These are phyloP conservation scores for Mucor saturninus DNA, from an alignment of 371 early-diverging fungal species.

Conservation along the genomic window DNA sequence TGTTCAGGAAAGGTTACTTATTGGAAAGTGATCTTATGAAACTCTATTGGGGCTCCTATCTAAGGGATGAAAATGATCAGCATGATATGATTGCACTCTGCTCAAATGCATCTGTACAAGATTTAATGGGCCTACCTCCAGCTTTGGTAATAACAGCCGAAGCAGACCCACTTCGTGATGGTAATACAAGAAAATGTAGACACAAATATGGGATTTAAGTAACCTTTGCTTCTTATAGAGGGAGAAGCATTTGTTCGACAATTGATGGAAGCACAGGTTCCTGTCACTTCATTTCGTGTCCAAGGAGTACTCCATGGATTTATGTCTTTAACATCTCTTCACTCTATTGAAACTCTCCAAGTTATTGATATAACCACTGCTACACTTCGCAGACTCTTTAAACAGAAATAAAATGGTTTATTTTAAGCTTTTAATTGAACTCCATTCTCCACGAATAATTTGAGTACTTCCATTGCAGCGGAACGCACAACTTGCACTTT, in stretches of 20 bases:
- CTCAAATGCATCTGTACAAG: slow-evolving; percentile 11
- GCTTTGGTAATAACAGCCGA: slow-evolving; percentile 23
- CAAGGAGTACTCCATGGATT: slow-evolving; percentile 24
- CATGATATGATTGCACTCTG: slow-evolving; percentile 2
- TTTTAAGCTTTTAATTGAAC: slow-evolving; percentile 27
- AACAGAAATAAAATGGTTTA: not conserved
- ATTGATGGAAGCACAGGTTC: slow-evolving; percentile 19
- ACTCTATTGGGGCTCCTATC: not conserved
- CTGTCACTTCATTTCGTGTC: slow-evolving; percentile 11
- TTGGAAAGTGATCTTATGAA: not conserved
- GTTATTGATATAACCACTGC: slow-evolving; percentile 6
- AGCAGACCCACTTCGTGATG: slow-evolving; percentile 29
- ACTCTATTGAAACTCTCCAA: slow-evolving; percentile 4
- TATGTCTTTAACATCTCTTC: slow-evolving; percentile 7
- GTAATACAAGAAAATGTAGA: not conserved
- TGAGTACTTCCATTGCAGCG: slow-evolving; percentile 63
- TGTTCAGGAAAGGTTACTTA: slow-evolving; percentile 4
- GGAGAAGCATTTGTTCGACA: slow-evolving; percentile 25
- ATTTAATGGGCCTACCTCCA: slow-evolving; percentile 21
- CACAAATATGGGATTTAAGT: not conserved
- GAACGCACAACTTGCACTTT: slow-evolving; percentile 58
- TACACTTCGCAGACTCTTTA: slow-evolving; percentile 8
- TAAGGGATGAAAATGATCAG: not conserved
- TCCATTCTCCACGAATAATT: slow-evolving; percentile 56
- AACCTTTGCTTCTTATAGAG: slow-evolving; percentile 2